phyloP scores from a whole-genome alignment of 768 basidiomycete species.

The Lenzites betulinus region DNA sequence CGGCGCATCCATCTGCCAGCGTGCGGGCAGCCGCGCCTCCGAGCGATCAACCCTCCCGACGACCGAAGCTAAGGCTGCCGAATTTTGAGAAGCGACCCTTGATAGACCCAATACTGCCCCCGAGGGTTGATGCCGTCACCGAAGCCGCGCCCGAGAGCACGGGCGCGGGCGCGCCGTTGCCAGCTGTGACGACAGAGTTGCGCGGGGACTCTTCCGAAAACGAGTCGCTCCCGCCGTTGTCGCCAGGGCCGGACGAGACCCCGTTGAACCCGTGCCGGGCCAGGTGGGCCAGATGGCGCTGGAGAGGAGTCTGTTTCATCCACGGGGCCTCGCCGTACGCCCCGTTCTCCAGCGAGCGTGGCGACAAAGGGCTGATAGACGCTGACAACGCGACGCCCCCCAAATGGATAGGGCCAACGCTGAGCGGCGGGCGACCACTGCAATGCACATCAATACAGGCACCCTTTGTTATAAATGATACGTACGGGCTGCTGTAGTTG shows the following conservation, averaged over 20 bases:
- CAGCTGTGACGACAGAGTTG: constrained; percentile 76
- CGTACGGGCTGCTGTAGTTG: constrained; percentile 18
- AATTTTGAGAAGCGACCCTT: constrained; percentile 77
- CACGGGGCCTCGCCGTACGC: constrained; percentile 24
- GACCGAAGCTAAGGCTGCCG: constrained; percentile 71
- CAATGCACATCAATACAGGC: background rate
- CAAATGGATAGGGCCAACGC: constrained; percentile 28
- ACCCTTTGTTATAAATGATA: background rate
- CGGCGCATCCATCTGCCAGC: too few species aligned
- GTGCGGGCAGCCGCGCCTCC: background rate
- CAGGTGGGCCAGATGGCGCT: constrained; percentile 78
- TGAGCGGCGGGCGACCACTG: constrained; percentile 16
- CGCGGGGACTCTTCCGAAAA: constrained; percentile 68
- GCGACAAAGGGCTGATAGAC: constrained; percentile 20
- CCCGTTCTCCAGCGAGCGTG: constrained; percentile 22
- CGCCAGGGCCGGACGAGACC: constrained; percentile 76
- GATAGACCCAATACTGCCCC: constrained; percentile 64
- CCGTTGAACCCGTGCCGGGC: constrained; percentile 83
- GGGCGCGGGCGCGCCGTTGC: constrained; percentile 42
- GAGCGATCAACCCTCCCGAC: constrained; percentile 33
- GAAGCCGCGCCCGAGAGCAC: constrained; percentile 49
- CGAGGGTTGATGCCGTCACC: constrained; percentile 59
- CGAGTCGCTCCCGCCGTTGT: constrained; percentile 55
- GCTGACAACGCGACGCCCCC: constrained; percentile 19
- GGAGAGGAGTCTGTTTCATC: constrained; percentile 70